These are phyloP conservation scores for Monosporozyma solicola DNA, from an alignment of 805 yeast genomes.

Conservation along the genomic window DNA sequence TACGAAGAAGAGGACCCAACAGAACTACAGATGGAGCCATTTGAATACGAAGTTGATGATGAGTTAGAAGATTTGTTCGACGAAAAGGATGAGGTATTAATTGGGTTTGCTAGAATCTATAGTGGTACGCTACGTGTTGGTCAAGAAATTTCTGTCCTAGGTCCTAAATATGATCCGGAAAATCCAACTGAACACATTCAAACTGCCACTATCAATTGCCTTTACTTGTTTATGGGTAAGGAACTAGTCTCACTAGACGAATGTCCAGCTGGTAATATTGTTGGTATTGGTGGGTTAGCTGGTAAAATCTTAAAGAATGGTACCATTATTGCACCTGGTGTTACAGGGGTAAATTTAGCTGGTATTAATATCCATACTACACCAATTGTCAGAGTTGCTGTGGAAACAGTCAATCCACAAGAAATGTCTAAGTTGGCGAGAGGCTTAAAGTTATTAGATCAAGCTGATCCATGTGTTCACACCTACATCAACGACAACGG, in stretches of 20 bases:
- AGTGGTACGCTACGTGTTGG: slow-evolving; percentile 78
- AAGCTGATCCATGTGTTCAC: slow-evolving; percentile 92
- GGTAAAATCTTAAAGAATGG: slow-evolving; percentile 79
- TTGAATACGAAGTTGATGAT: slow-evolving; percentile 30
- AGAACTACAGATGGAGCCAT: slow-evolving; percentile 20
- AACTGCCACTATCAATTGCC: slow-evolving; percentile 52
- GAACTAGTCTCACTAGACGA: slow-evolving; percentile 67
- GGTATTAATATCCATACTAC: slow-evolving; percentile 66
- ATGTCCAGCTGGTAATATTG: slow-evolving; percentile 93
- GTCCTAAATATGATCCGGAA: slow-evolving; percentile 78
- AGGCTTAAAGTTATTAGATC: slow-evolving; percentile 70
- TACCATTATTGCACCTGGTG: slow-evolving; percentile 53
- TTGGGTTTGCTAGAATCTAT: slow-evolving; percentile 84
- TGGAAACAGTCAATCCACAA: slow-evolving; percentile 88
- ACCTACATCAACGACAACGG: slow-evolving; percentile 82
- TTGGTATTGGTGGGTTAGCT: slow-evolving; percentile 87
- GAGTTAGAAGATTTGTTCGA: slow-evolving; percentile 37
- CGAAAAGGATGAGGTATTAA: slow-evolving; percentile 52
- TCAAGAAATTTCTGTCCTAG: slow-evolving; percentile 63
- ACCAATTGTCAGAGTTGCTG: slow-evolving; percentile 89
- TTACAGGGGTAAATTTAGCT: slow-evolving; percentile 66
- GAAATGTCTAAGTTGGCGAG: slow-evolving; percentile 64
- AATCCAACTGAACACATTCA: slow-evolving; percentile 47
- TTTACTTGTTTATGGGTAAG: slow-evolving; percentile 86
- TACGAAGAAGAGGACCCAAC: slow-evolving; percentile 49